Base-by-base conservation (phyloP, 148 eudicot species). In the Hydrangea macrophylla region DNA sequence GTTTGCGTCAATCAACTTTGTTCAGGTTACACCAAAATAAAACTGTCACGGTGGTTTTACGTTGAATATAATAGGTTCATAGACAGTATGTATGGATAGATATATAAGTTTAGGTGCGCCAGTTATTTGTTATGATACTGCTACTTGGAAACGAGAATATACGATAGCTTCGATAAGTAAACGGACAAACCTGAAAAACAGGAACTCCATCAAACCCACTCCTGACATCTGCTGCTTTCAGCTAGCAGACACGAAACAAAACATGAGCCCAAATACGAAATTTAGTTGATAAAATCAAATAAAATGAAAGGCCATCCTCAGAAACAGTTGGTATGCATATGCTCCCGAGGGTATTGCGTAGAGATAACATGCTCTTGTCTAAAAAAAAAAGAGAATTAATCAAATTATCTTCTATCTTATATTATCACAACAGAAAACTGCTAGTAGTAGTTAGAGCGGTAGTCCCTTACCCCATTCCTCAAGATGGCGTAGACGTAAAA, bases 151-250 rank as follows among this genome's bases (percentile, higher is more conserved):
- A 18, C 31, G 28, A 39, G 72, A n/a, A 58, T 12, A 26, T 3
- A 12, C 13, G 44, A 1, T 28, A 42, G 51, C 33, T 25, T 17
- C 2, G 7, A 25, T 6, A n/a, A 57, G 55, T 23, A 11, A 28
- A 37, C 7, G 24, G 24, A 62, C 66, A 66, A 72, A 93, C 98
- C 98, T 93, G 98, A 70, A 93, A 93, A 70, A 93, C 90, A 20
- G 98, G 98, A 69, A 93, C 98, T 68, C 98, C 98, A 78, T 90
- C 98, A 81, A 93, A 93, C 42, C 94, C 94, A 68, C 76, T 79
- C 75, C 51, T 83, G 65, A 44, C 23, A 67, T 81, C 83, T 50
- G 88, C 82, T 65, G 90, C 84, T 77, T 85, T 90, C 73, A 90
- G 68, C 97, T 92, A 73, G 55, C 69, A 76, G 60, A 58, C 64